Base-by-base conservation (phyloP, 2,329 filamentous ascomycete genomes). In the Fusarium sp. region DNA sequence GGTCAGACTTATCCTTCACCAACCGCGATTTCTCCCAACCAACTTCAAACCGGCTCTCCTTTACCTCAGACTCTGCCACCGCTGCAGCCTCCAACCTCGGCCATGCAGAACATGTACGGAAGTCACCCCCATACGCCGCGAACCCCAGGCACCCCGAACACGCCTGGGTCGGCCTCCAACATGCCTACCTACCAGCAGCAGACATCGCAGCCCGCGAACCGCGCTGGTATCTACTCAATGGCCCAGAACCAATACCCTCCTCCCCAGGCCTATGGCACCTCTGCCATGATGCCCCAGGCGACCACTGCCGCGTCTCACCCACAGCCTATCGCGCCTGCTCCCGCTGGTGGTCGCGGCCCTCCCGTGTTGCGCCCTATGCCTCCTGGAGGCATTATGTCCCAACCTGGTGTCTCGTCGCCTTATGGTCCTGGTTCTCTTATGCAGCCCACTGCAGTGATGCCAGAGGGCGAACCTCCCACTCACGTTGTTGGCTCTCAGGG, bases 401-500 rank as follows among this genome's bases (percentile, higher is more conserved):
- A 90, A 81, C 84, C 85, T 14, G 87, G 87, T 42, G 85, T 91
- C 78, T 83, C 83, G 24, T 89, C 89, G 41, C 89, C 91, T 12
- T 93, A 92, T 78, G 89, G 87, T 60, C 88, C 88, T 70, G 85
- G 85, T 82, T 84, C 86, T 12, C 82, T 89, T 75, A 89, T 91
- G 87, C 85, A 86, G 62, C 89, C 86, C 80, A 87, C 85, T 76
- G 85, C 85, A 76, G 88, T 89, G 77, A 82, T 89, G 68, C 86
- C 85, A 67, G 89, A 89, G 54, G 84, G 83, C 39, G 90, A 92
- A 18, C 90, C 91, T 78, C 94, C 93, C 22, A 96, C 94, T 38
- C 96, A 98, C 80, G 96, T 98, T 55, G 96, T 98, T 62, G 96
- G 96, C 61, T 97, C 95, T 32, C 96, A 98, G 85, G 96, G 96